phyloP scores from a whole-genome alignment of 2,329 filamentous ascomycete genomes.

The Kalaharituber pfeilii region DNA sequence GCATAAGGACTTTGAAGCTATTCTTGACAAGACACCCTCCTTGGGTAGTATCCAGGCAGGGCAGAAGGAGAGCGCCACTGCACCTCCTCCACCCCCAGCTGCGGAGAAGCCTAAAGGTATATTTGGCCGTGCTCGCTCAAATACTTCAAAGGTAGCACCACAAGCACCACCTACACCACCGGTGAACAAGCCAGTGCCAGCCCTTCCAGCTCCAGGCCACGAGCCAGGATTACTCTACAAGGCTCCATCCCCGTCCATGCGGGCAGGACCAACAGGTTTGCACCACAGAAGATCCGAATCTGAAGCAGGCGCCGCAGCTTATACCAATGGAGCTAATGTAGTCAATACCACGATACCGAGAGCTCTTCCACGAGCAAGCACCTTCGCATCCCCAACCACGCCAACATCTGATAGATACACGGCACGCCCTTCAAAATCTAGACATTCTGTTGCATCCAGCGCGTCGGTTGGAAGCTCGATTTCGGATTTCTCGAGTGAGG shows the following conservation, averaged over 20 bases:
- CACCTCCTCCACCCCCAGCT: slow-evolving; percentile 58
- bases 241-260: slow-evolving; percentile 28
- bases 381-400: not conserved
- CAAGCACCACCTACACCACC: slow-evolving; percentile 16
- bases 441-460: not conserved
- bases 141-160: slow-evolving; percentile 31
- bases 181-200: slow-evolving; percentile 12
- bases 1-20: slow-evolving; percentile 87
- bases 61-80: slow-evolving; percentile 33
- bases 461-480: slow-evolving; percentile 13
- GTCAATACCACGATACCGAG: not conserved
- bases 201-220: slow-evolving; percentile 30
- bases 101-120: slow-evolving; percentile 33
- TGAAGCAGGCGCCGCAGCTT: not conserved
- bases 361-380: not conserved
- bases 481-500: slow-evolving; percentile 10
- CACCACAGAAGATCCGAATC: slow-evolving; percentile 34
- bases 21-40: slow-evolving; percentile 54
- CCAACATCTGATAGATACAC: not conserved
- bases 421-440: not conserved
- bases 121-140: slow-evolving; percentile 44
- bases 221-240: slow-evolving; percentile 30
- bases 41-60: slow-evolving; percentile 40
- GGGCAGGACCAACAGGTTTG: slow-evolving; percentile 14
- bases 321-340: not conserved